Evolutionary conservation across 352 stramenopile species (phyloP), one percentile per base, ranked within the genome.

Genomic region (Globisporangium takayamanum): DNA sequence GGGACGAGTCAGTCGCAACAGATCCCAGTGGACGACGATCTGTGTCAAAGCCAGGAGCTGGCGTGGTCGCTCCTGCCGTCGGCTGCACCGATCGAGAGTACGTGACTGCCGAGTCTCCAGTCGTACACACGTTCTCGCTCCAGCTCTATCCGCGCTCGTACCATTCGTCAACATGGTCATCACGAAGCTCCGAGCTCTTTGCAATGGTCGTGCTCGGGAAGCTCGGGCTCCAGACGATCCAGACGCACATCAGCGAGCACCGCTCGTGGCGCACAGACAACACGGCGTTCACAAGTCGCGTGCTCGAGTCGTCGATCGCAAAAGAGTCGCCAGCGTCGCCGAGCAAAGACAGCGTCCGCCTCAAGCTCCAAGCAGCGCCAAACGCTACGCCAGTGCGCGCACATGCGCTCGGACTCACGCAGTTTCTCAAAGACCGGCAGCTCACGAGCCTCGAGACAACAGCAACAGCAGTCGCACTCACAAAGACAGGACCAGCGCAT

Each of bases 31-130:
- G 3, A n/a, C 22, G 20, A 36, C 20, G 11, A 3, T n/a, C 14
- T 7, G 22, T 15, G 5, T n/a, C 37, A 22, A 50, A 28, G 16
- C 44, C 54, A 20, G 20, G 30, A 37, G 11, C 48, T 39, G 33
- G 33, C 10, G 1, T 39, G 33, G 10, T 14, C 10, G 18, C 11
- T 0, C 41, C 2, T 7, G 5, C 10, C 10, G 46, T 6, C 37
- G n/a, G 16, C 22, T 16, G 11, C 14, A 39, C n/a, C 36, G 5
- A 36, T 5, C 45, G 42, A 16, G 62, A 80, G 41, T 84, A 76
- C 41, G 61, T 68, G 22, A 53, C 77, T 10, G 72, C 67, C 16
- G 74, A 84, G 33, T 80, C 74, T 2, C 74, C 74, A 0, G 46
- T 66, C 7, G 70, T 84, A 4, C 63, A 59, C 18, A 66, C 67